These are phyloP conservation scores for Aspergillus bombycis DNA, from an alignment of 2,329 filamentous ascomycete species.

Conservation along the genomic window DNA sequence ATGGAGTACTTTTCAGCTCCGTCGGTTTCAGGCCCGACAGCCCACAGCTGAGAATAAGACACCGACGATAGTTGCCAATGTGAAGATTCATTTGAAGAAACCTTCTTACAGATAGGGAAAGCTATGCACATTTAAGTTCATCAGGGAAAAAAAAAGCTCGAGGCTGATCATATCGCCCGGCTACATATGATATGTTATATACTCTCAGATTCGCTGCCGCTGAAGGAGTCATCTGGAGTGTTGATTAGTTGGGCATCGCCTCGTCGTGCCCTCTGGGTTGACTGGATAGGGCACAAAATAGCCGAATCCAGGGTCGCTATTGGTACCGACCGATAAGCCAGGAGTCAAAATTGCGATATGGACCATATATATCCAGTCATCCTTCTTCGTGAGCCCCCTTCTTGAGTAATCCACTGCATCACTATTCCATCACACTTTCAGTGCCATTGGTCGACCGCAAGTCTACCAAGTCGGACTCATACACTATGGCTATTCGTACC, in stretches of 20 bases:
- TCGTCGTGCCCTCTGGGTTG: neutral
- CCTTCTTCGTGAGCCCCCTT: neutral
- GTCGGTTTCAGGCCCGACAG: neutral
- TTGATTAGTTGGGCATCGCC: slow-evolving; percentile 5
- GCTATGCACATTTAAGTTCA: neutral
- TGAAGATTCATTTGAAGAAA: neutral
- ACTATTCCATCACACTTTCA: neutral
- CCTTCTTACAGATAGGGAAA: neutral
- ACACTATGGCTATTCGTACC: neutral
- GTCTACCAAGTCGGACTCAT: neutral
- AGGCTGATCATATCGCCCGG: neutral
- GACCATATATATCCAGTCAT: slow-evolving; percentile 2
- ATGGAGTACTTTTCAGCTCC: neutral
- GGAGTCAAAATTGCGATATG: slow-evolving; percentile 1
- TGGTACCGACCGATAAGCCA: neutral
- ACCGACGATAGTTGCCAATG: neutral
- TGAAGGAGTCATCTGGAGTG: neutral
- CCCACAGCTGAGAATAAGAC: neutral
- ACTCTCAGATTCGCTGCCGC: neutral
- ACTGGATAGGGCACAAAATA: neutral
- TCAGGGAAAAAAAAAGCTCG: neutral
- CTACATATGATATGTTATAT: slow-evolving; percentile 7
- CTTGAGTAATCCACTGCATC: neutral
- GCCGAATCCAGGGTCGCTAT: neutral
- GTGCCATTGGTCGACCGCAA: neutral